Evolutionary conservation across 2,329 filamentous ascomycete genomes (phyloP), one percentile per base, ranked within the genome.

Genomic region (Colletotrichum sp.): DNA sequence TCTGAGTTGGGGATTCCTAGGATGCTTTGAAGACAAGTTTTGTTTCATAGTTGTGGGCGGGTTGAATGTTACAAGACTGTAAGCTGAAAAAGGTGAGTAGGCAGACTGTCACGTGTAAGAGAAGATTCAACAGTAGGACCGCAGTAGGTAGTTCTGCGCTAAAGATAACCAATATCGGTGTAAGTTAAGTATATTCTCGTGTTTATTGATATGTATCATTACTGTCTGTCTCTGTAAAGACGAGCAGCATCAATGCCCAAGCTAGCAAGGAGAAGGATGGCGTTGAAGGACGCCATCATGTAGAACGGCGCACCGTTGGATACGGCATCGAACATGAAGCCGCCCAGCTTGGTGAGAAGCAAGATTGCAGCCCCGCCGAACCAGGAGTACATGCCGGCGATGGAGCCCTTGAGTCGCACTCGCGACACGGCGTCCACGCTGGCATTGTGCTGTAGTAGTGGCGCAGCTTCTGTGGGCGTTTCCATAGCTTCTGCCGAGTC

Each of bases 311-410:
- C 94, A 0, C 95, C 94, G 4, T 90, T 89, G 2, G 93, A 93
- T 69, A 93, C 87, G 24, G 85, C 89, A 83, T 99, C 97, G 81
- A 99, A 99, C 64, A 98, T 85, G 48, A 92, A 91, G 0, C 97
- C 97, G 15, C 97, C 97, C 6, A 97, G 84, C 85, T 99, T 99
- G 0, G 97, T 99, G 18, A 99, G 89, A 7, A 99, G 85, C 71
- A 99, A 84, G 68, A 99, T 99, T 0, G 96, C 97, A 1, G 93
- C 94, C 16, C 96, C 97, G 13, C 97, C 97, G 72, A 94, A 96
- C 77, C 98, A 91, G 69, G 95, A 98, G 84, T 99, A 99, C 1
- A 98, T 93, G 3, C 97, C 97, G 1, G 97, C 96, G 79, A 99
- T 97, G 16, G 95, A 96, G 15, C 97, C 97, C 86, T 99, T 99